phyloP scores from a whole-genome alignment of 73 alveolate genomes.

The Blepharisma stoltei region DNA sequence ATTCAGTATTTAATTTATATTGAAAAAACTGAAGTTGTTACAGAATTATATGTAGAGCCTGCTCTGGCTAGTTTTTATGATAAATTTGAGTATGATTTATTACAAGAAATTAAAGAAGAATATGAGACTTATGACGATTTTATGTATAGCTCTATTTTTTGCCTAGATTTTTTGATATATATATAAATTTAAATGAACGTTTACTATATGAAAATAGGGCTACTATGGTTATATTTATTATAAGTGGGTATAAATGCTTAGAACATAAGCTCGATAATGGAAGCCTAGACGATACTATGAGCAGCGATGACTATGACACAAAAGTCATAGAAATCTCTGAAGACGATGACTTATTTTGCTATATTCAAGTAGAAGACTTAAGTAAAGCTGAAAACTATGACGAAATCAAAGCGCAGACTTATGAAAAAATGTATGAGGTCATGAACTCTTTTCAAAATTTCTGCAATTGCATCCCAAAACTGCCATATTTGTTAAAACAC shows the following conservation, averaged over 20 bases:
- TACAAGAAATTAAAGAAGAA: background rate
- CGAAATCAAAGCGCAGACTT: background rate
- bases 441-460: background rate
- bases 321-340: background rate
- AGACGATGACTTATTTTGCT: slow-evolving; percentile 11
- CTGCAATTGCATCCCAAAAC: background rate
- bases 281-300: background rate
- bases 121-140: background rate
- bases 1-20: background rate
- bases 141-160: background rate
- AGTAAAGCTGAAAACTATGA: background rate
- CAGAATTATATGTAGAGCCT: slow-evolving; percentile 15
- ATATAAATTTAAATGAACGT: no score
- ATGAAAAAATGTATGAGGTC: background rate
- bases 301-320: background rate
- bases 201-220: no score
- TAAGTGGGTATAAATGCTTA: background rate
- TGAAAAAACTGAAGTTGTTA: background rate
- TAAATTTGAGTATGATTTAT: background rate
- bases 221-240: no score
- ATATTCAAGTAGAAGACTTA: background rate
- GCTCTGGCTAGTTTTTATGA: background rate
- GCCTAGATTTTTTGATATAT: background rate
- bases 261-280: background rate
- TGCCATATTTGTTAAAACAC: background rate